These are phyloP conservation scores for Beauveria varroae DNA, from an alignment of 2,329 filamentous ascomycete species.

Conservation along the genomic window DNA sequence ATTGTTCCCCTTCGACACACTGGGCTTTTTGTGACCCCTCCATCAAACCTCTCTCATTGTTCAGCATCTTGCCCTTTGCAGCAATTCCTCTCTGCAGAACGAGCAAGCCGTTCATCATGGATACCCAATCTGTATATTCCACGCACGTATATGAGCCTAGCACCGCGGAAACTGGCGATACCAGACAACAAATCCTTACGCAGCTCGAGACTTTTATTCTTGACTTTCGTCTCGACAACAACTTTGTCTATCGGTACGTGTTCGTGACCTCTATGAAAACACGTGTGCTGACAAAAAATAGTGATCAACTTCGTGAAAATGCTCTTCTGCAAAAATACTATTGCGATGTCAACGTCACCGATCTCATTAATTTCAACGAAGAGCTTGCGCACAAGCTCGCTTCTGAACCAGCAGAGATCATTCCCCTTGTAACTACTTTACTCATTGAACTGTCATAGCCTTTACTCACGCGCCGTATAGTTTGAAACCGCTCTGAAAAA, in stretches of 20 bases:
- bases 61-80: neutral
- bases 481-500: constrained; percentile 86
- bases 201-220: constrained; percentile 87
- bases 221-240: constrained; percentile 87
- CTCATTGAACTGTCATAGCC: neutral
- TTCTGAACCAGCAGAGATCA: constrained; percentile 84
- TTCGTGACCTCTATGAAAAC: constrained; percentile 13
- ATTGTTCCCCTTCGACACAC: constrained; percentile 4
- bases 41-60: neutral
- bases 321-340: constrained; percentile 89
- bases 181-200: constrained; percentile 63
- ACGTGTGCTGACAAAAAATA: constrained; percentile 44
- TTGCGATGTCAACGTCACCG: constrained; percentile 92
- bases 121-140: constrained; percentile 80
- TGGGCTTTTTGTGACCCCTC: constrained; percentile 7
- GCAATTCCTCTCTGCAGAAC: neutral
- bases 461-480: constrained; percentile 35
- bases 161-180: constrained; percentile 59
- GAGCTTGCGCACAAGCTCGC: constrained; percentile 85
- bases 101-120: constrained; percentile 47
- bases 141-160: constrained; percentile 70
- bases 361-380: constrained; percentile 93
- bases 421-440: constrained; percentile 63
- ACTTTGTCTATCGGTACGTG: constrained; percentile 80
- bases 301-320: constrained; percentile 94